Evolutionary conservation across 345 rosid species (phyloP), one percentile per base, ranked within the genome.

Genomic region (Dipteronia dyeriana): DNA sequence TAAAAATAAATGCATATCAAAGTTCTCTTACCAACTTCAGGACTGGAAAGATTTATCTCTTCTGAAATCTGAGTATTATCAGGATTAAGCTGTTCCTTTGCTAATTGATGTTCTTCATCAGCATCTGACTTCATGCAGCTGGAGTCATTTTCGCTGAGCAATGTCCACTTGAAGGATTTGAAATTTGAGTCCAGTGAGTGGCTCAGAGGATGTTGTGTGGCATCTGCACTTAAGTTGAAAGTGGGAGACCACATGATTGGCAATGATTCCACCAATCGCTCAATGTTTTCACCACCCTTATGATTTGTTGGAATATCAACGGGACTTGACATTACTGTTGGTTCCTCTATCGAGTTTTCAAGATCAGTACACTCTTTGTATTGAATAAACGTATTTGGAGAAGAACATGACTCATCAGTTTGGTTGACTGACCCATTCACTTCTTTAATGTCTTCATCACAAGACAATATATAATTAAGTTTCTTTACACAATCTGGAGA

Each of bases 21-120:
- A 75, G 64, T 51, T 71, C 60, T 76, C 97, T 87, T 88, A 95
- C 98, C 97, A 43, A 85, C 81, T 76, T 80, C 80, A 69, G 91
- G 85, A 84, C 82, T 85, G 60, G 81, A 82, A 67, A 80, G 73
- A 78, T 77, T 63, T 12, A 73, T 85, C 73, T 82, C 83, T 72
- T 77, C 84, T 73, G 88, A 67, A 66, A 76, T 62, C 76, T 75
- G 81, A 70, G 64, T 77, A 66, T 84, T 83, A 22, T 82, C 87
- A 69, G 61, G 26, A 74, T 68, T 54, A 26, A 56, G 75, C 75
- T 41, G 82, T 70, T 82, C 82, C 43, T 31, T 67, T 9, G 70
- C 69, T 71, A 83, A 64, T 57, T 75, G 81, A 59, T 39, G 81
- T 49, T 77, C 78, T 66, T 47, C 75, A 43, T 76, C 84, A 73